A percentile compares a stretch with the other conserved stretches of the same genome.
Conservation (phyloP, 2,329 filamentous ascomycete genomes). For the Aureobasidium sp. region DNA sequence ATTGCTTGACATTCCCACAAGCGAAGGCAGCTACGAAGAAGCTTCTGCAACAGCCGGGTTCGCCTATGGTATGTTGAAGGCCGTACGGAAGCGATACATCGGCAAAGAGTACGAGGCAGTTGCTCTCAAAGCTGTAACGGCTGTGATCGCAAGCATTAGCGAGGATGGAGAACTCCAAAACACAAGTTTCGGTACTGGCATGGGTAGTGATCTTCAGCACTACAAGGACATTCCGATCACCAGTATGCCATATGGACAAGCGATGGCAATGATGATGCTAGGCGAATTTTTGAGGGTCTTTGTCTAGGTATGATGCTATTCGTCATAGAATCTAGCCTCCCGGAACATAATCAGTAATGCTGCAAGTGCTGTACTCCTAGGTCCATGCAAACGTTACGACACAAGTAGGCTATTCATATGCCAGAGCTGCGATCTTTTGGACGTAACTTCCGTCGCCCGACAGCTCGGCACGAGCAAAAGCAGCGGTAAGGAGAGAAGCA, state of each 20-base stretch:
- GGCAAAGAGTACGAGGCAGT: conserved; percentile 53
- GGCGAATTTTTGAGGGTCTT: conserved; percentile 64
- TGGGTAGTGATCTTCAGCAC: conserved; percentile 67
- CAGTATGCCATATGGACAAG: conserved; percentile 78
- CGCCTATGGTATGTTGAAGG: conserved; percentile 72
- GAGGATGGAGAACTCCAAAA: conserved; percentile 62
- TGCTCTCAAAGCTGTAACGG: conserved; percentile 59
- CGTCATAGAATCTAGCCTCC: conserved; percentile 1
- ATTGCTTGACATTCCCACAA: conserved; percentile 59
- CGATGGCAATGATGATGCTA: conserved; percentile 76
- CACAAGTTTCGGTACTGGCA: conserved; percentile 71
- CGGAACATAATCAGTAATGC: neutral
- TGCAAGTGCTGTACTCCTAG: neutral
- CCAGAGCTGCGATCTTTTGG: neutral
- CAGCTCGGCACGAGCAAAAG: conserved; percentile 24
- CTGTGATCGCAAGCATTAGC: conserved; percentile 60
- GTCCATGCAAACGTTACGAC: neutral
- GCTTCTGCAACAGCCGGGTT: conserved; percentile 74
- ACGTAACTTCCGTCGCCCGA: neutral
- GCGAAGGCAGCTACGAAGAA: conserved; percentile 66
- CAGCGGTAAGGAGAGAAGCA: conserved; percentile 28
- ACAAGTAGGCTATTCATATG: neutral
- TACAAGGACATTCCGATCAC: conserved; percentile 71
- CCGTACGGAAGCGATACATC: conserved; percentile 62
- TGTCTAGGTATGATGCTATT: conserved; percentile 30